Percentiles rank a stretch among this genome's conserved stretches.
Conservation (phyloP, 1,284 basidiomycete species). For the Calocybe gambosa region DNA sequence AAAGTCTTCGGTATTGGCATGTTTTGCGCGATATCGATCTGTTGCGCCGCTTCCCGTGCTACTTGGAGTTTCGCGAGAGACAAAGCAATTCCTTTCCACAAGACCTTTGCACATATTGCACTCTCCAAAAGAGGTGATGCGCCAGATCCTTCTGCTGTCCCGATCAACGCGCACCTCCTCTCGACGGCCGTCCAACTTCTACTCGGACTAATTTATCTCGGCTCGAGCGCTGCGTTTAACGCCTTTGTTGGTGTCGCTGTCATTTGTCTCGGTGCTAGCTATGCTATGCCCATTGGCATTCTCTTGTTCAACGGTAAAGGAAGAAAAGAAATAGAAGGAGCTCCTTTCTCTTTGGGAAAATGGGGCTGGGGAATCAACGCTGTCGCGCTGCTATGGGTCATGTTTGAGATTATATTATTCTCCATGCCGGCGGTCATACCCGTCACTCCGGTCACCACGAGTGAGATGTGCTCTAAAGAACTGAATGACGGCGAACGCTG, state of each 20-base stretch:
- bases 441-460: constrained; percentile 40
- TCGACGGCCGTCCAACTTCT: constrained; percentile 49
- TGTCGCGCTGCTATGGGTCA: constrained; percentile 42
- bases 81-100: constrained; percentile 55
- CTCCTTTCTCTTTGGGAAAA: constrained; percentile 39
- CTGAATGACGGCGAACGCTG: neutral
- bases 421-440: constrained; percentile 54
- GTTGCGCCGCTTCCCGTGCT: constrained; percentile 61
- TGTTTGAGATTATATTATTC: constrained; percentile 49
- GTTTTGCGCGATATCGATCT: constrained; percentile 55
- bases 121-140: neutral
- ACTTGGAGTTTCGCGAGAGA: constrained; percentile 70
- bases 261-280: constrained; percentile 49
- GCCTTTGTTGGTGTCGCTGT: constrained; percentile 51
- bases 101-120: constrained; percentile 44
- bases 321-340: constrained; percentile 33
- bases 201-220: constrained; percentile 48
- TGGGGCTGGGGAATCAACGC: constrained; percentile 35
- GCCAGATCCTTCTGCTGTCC: constrained; percentile 33
- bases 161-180: constrained; percentile 53
- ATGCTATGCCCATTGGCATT: constrained; percentile 46
- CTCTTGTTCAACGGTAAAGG: constrained; percentile 29
- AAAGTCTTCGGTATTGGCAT: constrained; percentile 48
- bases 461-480: constrained; percentile 24
- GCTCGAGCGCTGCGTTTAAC: constrained; percentile 51